Percentiles rank a stretch among this genome's conserved stretches.
These are phyloP conservation scores for Melaleuca alternifolia DNA, from an alignment of 345 rosid species.

Conservation along the genomic window DNA sequence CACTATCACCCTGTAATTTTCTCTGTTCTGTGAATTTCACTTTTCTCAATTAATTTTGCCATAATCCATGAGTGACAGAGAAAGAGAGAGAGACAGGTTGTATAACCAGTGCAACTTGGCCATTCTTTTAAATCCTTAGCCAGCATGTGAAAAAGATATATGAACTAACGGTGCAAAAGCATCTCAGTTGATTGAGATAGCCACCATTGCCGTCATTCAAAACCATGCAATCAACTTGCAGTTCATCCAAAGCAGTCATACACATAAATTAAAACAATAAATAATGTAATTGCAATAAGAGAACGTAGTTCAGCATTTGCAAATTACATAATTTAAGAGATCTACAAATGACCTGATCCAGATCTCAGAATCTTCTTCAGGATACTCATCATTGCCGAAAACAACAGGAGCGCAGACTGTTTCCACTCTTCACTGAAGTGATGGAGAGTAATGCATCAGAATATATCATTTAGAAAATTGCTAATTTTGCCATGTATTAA, in stretches of 20 bases:
- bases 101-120: background rate
- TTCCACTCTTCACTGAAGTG: background rate
- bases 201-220: background rate
- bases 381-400: background rate
- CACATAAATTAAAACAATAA: background rate
- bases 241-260: background rate
- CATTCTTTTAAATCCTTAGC: background rate
- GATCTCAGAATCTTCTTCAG: background rate
- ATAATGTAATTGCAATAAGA: background rate
- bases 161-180: background rate
- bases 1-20: background rate
- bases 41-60: background rate
- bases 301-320: background rate
- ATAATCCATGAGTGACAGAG: background rate
- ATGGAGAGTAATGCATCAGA: background rate
- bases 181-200: background rate
- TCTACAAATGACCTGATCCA: background rate
- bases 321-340: background rate
- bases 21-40: background rate
- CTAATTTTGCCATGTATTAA: background rate
- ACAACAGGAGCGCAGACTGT: background rate
- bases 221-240: background rate
- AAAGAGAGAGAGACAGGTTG: background rate
- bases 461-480: background rate
- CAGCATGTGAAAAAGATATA: background rate